Percentiles rank a stretch among this genome's conserved stretches.
phyloP scores from a whole-genome alignment of 1,139 yeast genomes.

The Saccharomyces hybrid region DNA sequence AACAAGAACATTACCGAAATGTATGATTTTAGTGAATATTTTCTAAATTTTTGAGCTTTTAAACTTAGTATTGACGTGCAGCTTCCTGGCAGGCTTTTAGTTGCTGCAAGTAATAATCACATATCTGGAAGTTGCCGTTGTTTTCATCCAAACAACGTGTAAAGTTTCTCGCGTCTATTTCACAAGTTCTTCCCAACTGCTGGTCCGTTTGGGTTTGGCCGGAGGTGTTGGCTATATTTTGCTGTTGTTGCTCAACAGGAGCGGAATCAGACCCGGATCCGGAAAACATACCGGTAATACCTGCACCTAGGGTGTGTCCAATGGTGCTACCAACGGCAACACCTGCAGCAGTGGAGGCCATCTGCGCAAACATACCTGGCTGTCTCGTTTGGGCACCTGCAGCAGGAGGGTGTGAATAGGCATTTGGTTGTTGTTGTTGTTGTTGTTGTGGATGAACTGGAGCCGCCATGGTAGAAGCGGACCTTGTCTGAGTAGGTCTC shows the following conservation, averaged over 20 bases:
- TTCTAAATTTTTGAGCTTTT: neutral
- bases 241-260: constrained; percentile 36
- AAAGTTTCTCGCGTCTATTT: constrained; percentile 86
- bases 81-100: constrained; percentile 97
- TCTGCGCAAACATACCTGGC: constrained; percentile 92
- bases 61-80: constrained; percentile 58
- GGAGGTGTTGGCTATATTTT: constrained; percentile 36
- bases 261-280: constrained; percentile 59
- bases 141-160: constrained; percentile 93
- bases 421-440: constrained; percentile 29
- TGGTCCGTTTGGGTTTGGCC: constrained; percentile 24
- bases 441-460: constrained; percentile 26
- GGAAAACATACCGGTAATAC: constrained; percentile 80
- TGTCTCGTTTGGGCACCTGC: constrained; percentile 44
- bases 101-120: constrained; percentile 95
- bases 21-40: neutral
- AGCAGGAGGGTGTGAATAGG: constrained; percentile 34
- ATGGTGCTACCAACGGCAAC: constrained; percentile 97
- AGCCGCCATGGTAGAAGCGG: constrained; percentile 71
- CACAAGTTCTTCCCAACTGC: constrained; percentile 57
- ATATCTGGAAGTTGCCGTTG: constrained; percentile 90
- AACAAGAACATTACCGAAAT: neutral
- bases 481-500: constrained; percentile 53
- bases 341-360: constrained; percentile 99
- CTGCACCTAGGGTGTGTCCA: constrained; percentile 96